A percentile compares a stretch with the other conserved stretches of the same genome.
Conservation (phyloP, 805 yeast species). For the Yamadazyma sp. region DNA sequence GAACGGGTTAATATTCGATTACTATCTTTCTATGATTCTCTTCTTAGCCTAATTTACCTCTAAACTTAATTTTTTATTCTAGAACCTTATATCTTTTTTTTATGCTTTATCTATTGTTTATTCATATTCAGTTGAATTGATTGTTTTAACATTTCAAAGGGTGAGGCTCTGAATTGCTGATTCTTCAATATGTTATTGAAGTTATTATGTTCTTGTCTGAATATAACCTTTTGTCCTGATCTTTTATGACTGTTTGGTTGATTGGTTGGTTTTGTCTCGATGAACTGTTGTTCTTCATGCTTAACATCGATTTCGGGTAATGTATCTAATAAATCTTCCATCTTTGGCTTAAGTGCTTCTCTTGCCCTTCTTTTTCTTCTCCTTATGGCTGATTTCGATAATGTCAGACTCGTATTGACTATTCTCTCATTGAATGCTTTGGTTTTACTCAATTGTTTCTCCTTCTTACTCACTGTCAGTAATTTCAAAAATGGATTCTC, state of each 20-base stretch:
- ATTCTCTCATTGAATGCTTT: slow-evolving; percentile 33
- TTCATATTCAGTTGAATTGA: slow-evolving; percentile 3
- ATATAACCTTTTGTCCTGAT: slow-evolving; percentile 45
- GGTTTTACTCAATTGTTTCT: slow-evolving; percentile 42
- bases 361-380: slow-evolving; percentile 59
- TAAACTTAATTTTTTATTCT: no score
- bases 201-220: slow-evolving; percentile 53
- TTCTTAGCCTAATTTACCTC: no score
- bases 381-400: slow-evolving; percentile 65
- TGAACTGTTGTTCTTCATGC: slow-evolving; percentile 4
- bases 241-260: slow-evolving; percentile 49
- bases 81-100: background rate
- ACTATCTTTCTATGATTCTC: no score
- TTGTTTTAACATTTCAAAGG: slow-evolving; percentile 59
- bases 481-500: slow-evolving; percentile 53
- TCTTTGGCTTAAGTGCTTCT: slow-evolving; percentile 63
- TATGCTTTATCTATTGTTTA: background rate
- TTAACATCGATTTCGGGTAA: slow-evolving; percentile 34
- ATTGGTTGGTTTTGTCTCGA: slow-evolving; percentile 28
- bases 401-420: slow-evolving; percentile 38
- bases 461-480: slow-evolving; percentile 51
- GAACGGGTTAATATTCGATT: no score
- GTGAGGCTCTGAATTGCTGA: slow-evolving; percentile 51
- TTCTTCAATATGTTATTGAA: slow-evolving; percentile 59
- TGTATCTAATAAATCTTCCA: slow-evolving; percentile 59